Evolutionary conservation across 805 yeast genomes (phyloP), one percentile per base, ranked within the genome.

Genomic region (Candida glaebosa): DNA sequence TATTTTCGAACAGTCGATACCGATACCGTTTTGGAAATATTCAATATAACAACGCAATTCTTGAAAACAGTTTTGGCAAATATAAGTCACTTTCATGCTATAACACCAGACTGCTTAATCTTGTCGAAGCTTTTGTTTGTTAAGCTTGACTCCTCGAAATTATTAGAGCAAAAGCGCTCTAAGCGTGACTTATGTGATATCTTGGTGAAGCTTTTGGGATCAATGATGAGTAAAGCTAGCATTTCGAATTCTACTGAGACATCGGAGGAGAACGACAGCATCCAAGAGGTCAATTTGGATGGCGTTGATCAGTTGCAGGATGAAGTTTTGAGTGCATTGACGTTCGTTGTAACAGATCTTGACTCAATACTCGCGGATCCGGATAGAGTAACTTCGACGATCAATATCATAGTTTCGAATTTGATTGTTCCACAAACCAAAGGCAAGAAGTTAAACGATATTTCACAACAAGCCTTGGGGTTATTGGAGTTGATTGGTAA

Each of bases 1-100:
- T 93, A 91, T 57, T 64, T 83, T 17, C 63, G 63, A 4, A 74
- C 89, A 0, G 64, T 90, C 31, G 95, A 86, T 48, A 75, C 74
- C 46, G 95, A 88, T 51, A 79, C 87, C 0, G 67, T 88, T 37
- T 89, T 84, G 44, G 98, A 91, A 43, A 74, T 89, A 15, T 91
- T 89, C 82, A 58, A 60, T 7, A 76, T 73, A 17, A 65, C 82
- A 25, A 63, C 78, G 18, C 57, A 58, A 2, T 89, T 86, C 48
- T 66, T 87, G 49, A 81, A 73, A 47, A 88, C 81, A 3, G 75
- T 80, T 0, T 49, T 71, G 22, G 58, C 74, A 2, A 76, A 78
- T 48, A 60, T 73, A 14, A 51, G 65, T 4, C 51, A 63, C 3
- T 86, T 78, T 56, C 73, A 71, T 40, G 57, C 58, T 2, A 54